A percentile compares a stretch with the other conserved stretches of the same genome.
Conservation (phyloP, 768 basidiomycete genomes). For the Mycena vulgaris region DNA sequence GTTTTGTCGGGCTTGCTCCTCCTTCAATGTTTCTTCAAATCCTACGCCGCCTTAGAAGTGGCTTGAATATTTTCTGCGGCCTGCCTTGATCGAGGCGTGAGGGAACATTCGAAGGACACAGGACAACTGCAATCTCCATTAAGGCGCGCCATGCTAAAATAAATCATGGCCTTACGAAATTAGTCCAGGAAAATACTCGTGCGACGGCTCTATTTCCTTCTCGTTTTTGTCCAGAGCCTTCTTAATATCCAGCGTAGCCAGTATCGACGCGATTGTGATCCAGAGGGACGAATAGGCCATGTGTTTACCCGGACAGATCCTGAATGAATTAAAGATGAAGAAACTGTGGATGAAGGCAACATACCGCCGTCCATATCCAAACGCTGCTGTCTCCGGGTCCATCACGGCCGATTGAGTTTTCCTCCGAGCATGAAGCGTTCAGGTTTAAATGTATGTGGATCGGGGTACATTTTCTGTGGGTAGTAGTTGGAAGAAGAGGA, state of each 20-base stretch:
- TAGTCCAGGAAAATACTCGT: neutral
- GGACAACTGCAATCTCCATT: too few relatives aligned
- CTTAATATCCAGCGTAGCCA: neutral
- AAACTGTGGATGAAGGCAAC: neutral
- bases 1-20: too few relatives aligned
- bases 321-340: neutral
- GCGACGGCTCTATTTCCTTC: neutral
- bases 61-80: too few relatives aligned
- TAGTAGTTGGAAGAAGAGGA: neutral
- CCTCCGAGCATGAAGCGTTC: conserved; percentile 54
- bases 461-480: conserved; percentile 46
- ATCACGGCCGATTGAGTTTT: conserved; percentile 30
- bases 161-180: too few relatives aligned
- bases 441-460: conserved; percentile 55
- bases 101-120: too few relatives aligned
- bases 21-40: too few relatives aligned
- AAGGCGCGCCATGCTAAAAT: too few relatives aligned
- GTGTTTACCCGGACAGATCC: neutral
- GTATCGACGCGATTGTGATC: neutral
- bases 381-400: conserved; percentile 33
- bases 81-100: too few relatives aligned
- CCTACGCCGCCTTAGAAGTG: too few relatives aligned
- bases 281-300: neutral
- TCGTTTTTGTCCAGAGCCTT: neutral
- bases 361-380: conserved; percentile 42